Evolutionary conservation across 2,329 filamentous ascomycete genomes (phyloP).

Genomic region (Juglanconis juglandina): DNA sequence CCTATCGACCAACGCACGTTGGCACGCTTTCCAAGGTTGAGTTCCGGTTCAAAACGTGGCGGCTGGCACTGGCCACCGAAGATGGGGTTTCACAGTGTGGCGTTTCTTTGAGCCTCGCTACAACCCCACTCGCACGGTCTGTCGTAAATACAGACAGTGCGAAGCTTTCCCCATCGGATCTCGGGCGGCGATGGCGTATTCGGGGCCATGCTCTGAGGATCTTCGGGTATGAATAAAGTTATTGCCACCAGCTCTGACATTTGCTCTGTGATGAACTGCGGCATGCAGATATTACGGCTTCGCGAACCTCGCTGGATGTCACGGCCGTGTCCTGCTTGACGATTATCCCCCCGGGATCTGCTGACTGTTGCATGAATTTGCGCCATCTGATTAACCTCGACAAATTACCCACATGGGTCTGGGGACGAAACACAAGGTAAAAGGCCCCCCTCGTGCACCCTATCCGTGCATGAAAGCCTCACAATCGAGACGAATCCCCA

Average conservation of each 20-base stretch:
- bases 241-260: slow-evolving; percentile 16
- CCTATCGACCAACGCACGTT: slow-evolving; percentile 10
- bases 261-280: neutral
- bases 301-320: neutral
- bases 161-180: neutral
- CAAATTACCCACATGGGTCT: slow-evolving; percentile 2
- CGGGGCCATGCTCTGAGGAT: neutral
- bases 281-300: slow-evolving; percentile 1
- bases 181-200: neutral
- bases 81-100: slow-evolving; percentile 3
- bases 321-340: neutral
- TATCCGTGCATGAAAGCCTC: slow-evolving; percentile 8
- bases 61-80: slow-evolving; percentile 5
- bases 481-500: neutral
- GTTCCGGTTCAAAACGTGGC: slow-evolving; percentile 15
- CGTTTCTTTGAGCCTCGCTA: neutral
- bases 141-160: neutral
- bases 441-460: slow-evolving; percentile 4
- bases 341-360: neutral
- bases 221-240: neutral
- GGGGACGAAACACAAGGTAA: slow-evolving; percentile 4
- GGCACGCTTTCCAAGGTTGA: neutral
- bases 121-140: slow-evolving; percentile 10
- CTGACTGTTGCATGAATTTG: slow-evolving; percentile 12
- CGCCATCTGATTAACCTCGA: slow-evolving; percentile 6